These are phyloP conservation scores for Penicillium maclennaniae DNA, from an alignment of 495 filamentous ascomycete genomes.

Conservation along the genomic window DNA sequence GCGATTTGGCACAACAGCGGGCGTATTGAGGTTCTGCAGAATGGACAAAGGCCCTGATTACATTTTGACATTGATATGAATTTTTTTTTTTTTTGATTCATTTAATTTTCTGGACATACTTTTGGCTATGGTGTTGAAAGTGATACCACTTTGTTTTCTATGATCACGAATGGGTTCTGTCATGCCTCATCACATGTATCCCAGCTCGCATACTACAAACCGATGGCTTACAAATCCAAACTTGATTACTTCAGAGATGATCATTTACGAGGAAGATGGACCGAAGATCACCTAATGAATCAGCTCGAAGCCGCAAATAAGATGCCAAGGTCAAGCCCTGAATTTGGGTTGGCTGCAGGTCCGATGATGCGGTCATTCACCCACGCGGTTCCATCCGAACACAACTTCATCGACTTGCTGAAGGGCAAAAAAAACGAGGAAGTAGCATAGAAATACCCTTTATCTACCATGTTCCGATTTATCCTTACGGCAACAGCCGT, in stretches of 20 bases:
- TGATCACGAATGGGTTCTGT: not conserved
- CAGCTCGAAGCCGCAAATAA: not conserved
- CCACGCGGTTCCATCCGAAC: not conserved
- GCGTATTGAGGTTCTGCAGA: constrained; percentile 38
- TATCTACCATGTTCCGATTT: constrained; percentile 13
- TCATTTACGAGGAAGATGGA: not conserved
- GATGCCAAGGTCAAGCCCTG: constrained; percentile 14
- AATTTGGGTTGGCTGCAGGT: constrained; percentile 1
- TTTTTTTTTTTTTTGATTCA: not conserved
- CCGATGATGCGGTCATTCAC: constrained; percentile 15
- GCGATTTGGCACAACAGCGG: constrained; percentile 54
- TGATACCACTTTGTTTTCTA: constrained; percentile 15
- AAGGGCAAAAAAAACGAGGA: not conserved
- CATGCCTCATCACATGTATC: not conserved
- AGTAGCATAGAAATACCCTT: not conserved
- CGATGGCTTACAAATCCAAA: not conserved
- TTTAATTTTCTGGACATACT: not conserved
- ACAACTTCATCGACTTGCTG: not conserved
- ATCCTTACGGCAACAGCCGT: constrained; percentile 17
- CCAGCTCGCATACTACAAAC: not conserved
- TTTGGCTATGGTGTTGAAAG: not conserved
- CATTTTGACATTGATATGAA: not conserved
- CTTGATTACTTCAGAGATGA: not conserved
- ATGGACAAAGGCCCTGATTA: constrained; percentile 2
- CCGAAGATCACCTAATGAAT: not conserved